These are phyloP conservation scores for Russula foetens DNA, from an alignment of 768 basidiomycete species.

Conservation along the genomic window DNA sequence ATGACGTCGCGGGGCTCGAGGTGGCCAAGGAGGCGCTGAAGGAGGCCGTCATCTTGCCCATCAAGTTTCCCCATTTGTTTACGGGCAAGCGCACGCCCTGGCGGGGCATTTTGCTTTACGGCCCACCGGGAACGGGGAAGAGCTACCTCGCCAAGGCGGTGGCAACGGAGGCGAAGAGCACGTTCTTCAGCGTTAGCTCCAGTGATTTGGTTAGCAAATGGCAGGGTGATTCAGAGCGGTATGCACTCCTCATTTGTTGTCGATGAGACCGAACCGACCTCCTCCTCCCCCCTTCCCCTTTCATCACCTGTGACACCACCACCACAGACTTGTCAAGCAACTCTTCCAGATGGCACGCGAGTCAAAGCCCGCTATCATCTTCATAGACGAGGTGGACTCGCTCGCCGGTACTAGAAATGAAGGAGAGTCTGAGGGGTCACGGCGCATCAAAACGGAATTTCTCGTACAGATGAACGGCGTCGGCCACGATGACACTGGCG, in stretches of 20 bases:
- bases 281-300: neutral
- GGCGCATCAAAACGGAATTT: constrained; percentile 96
- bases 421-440: constrained; percentile 94
- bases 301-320: neutral
- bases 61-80: constrained; percentile 98
- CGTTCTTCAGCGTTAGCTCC: constrained; percentile 95
- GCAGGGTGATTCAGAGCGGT: constrained; percentile 99
- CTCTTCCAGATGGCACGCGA: constrained; percentile 95
- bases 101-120: constrained; percentile 93
- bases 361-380: constrained; percentile 95
- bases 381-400: constrained; percentile 98
- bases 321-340: constrained; percentile 79
- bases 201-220: constrained; percentile 97
- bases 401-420: constrained; percentile 91
- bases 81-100: constrained; percentile 98
- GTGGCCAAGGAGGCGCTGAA: constrained; percentile 93
- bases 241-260: constrained; percentile 23
- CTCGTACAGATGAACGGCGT: constrained; percentile 99
- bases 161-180: constrained; percentile 97
- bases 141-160: constrained; percentile 96
- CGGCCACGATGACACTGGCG: constrained; percentile 94
- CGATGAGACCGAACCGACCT: neutral
- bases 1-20: constrained; percentile 96
- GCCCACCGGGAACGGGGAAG: constrained; percentile 97
- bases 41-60: constrained; percentile 98